Evolutionary conservation across 2,329 filamentous ascomycete species (phyloP).

Genomic region (Orbilia oligospora): DNA sequence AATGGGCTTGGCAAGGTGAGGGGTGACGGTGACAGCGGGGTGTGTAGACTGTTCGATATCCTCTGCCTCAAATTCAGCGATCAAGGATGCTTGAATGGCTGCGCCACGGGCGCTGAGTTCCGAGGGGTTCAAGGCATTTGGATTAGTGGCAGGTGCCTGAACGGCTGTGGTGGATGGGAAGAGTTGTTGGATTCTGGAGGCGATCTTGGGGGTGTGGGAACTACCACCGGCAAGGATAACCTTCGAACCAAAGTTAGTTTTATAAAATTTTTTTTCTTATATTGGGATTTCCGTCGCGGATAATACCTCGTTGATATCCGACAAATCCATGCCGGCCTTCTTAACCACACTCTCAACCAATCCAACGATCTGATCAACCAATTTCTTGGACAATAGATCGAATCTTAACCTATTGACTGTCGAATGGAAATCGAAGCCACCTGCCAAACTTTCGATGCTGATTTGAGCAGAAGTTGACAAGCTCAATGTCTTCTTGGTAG

Average conservation of each 20-base stretch:
- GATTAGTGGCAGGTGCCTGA: conserved; percentile 83
- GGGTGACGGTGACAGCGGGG: conserved; percentile 92
- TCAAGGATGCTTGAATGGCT: conserved; percentile 92
- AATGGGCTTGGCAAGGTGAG: conserved; percentile 89
- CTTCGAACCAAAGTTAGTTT: conserved; percentile 62
- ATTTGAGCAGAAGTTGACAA: conserved; percentile 90
- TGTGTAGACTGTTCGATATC: conserved; percentile 98
- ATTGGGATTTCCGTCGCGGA: conserved; percentile 19
- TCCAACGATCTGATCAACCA: conserved; percentile 88
- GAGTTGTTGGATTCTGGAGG: conserved; percentile 80
- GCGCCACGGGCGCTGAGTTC: conserved; percentile 91
- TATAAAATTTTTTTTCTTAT: conserved; percentile 35
- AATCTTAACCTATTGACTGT: conserved; percentile 95
- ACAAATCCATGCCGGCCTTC: conserved; percentile 91
- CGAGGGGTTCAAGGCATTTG: conserved; percentile 89
- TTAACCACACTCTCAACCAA: conserved; percentile 86
- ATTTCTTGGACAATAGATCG: conserved; percentile 87
- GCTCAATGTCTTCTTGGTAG: conserved; percentile 90
- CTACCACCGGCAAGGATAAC: conserved; percentile 93
- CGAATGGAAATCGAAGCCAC: conserved; percentile 90
- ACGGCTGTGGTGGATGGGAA: conserved; percentile 86
- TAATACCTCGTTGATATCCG: conserved; percentile 85
- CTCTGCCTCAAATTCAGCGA: conserved; percentile 92
- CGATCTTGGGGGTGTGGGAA: conserved; percentile 93
- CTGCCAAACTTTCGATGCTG: conserved; percentile 89